Evolutionary conservation across 2,329 filamentous ascomycete species (phyloP).

Genomic region (Bipolaris victoriae): DNA sequence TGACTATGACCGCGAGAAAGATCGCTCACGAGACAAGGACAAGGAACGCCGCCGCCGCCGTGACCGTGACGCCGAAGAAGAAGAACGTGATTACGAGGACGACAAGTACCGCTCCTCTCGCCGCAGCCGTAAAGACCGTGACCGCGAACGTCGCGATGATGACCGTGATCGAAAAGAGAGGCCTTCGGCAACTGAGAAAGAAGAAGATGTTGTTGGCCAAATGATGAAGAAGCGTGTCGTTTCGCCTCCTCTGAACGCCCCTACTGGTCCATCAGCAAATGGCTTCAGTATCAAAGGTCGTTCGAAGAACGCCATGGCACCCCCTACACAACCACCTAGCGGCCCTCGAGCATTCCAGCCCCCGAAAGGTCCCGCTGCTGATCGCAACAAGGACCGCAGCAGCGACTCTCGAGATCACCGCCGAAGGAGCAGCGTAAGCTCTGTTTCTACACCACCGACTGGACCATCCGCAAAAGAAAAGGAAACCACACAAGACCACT

Average conservation of each 20-base stretch:
- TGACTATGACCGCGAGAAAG: constrained; percentile 41
- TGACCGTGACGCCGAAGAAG: constrained; percentile 51
- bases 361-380: constrained; percentile 48
- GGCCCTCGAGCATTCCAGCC: constrained; percentile 45
- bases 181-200: constrained; percentile 12
- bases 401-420: constrained; percentile 24
- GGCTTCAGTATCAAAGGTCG: constrained; percentile 55
- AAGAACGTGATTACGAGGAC: constrained; percentile 48
- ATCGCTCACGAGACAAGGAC: constrained; percentile 45
- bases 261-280: constrained; percentile 49
- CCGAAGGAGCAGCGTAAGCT: constrained; percentile 28
- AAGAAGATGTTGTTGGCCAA: constrained; percentile 34
- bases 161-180: constrained; percentile 31
- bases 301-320: constrained; percentile 36
- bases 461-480: constrained; percentile 20
- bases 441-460: constrained; percentile 23
- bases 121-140: constrained; percentile 52
- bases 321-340: constrained; percentile 45
- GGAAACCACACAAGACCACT: constrained; percentile 57
- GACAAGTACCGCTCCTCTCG: constrained; percentile 51
- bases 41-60: constrained; percentile 58
- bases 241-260: constrained; percentile 44
- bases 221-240: constrained; percentile 38
- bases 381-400: constrained; percentile 36
- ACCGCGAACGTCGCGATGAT: constrained; percentile 40